Percentiles rank a stretch among this genome's conserved stretches.
Evolutionary conservation across 1,284 basidiomycete genomes (phyloP).

Genomic region (Ceratobasidium sp.): DNA sequence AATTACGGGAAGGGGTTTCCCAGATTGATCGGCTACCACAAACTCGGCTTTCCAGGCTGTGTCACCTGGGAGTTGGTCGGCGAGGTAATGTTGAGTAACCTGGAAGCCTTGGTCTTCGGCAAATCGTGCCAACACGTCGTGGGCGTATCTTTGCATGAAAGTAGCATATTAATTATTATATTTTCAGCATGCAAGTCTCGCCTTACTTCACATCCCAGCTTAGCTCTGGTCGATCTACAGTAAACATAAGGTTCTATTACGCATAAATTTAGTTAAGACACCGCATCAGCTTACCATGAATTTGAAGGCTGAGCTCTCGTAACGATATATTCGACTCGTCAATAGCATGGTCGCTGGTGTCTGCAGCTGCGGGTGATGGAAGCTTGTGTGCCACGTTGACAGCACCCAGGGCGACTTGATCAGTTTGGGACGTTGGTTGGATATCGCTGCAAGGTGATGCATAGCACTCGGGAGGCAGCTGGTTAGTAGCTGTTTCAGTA

Average conservation of each 20-base stretch:
- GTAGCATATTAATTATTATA: neutral
- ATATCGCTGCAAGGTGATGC: too few species aligned
- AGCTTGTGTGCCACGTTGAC: too few species aligned
- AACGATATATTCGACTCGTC: constrained; percentile 61
- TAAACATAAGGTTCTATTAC: neutral
- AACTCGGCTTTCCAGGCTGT: constrained; percentile 82
- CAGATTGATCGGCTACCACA: constrained; percentile 51
- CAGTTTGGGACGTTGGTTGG: too few species aligned
- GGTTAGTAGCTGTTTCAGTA: too few species aligned
- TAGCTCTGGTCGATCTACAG: constrained; percentile 63
- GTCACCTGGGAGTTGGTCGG: constrained; percentile 53
- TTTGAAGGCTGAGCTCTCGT: constrained; percentile 66
- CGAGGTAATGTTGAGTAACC: constrained; percentile 65
- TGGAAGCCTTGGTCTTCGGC: constrained; percentile 62
- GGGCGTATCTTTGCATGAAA: constrained; percentile 57
- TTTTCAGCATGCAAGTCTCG: neutral
- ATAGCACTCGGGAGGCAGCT: too few species aligned
- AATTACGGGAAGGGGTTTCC: constrained; percentile 64
- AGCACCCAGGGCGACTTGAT: too few species aligned
- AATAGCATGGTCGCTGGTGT: constrained; percentile 62
- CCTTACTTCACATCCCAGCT: constrained; percentile 62
- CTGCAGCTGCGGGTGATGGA: constrained; percentile 19
- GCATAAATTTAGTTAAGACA: neutral
- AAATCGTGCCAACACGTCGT: constrained; percentile 61
- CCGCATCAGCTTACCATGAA: constrained; percentile 59